Base-by-base conservation (phyloP, 2,329 filamentous ascomycete species). In the Pyricularia grisea region DNA sequence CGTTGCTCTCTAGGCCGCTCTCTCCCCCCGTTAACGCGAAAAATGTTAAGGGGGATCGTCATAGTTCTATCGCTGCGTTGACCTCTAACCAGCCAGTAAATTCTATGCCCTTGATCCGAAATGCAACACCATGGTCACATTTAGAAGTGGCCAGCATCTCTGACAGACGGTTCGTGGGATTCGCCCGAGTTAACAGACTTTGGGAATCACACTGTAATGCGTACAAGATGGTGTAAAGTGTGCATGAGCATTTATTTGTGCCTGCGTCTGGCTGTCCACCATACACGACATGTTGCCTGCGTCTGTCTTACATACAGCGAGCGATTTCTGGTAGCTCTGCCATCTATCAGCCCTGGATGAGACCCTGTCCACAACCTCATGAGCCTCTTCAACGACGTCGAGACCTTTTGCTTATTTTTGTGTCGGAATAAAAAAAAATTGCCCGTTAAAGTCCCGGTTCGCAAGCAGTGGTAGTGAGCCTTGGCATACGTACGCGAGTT, bases 401-500 rank as follows among this genome's bases (percentile, higher is more conserved):
- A 27, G 58, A 28, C 58, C 7, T 61, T 61, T 27, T 9, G 58
- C n/a, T 61, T 25, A 61, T 61, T 61, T 27, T 17, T 61, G 4
- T n/a, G n/a, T 25, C 58, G 58, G 58, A 61, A 17, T 12, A 58
- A 61, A 61, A 61, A 58, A 23, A 61, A 27, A 61, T 12, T 12
- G 23, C 42, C 42, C 42, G 42, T 50, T 50, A 50, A 50, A 50
- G 42, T 50, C 42, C 42, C 42, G 42, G 42, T 50, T 50, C 11
- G 58, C n/a, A 61, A 12, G 25, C 23, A n/a, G n/a, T 12, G 58
- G 58, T 17, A 63, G 25, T 28, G 2, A 63, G 10, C 25, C 60
- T 63, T 63, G 60, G 60, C 60, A 63, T 63, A 63, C 60, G 60
- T 63, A 63, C 60, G 17, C 27, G 23, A 63, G 60, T 63, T 63